Conservation (phyloP, 176 grass and related monocot genomes). For the Triticum monococcum region DNA sequence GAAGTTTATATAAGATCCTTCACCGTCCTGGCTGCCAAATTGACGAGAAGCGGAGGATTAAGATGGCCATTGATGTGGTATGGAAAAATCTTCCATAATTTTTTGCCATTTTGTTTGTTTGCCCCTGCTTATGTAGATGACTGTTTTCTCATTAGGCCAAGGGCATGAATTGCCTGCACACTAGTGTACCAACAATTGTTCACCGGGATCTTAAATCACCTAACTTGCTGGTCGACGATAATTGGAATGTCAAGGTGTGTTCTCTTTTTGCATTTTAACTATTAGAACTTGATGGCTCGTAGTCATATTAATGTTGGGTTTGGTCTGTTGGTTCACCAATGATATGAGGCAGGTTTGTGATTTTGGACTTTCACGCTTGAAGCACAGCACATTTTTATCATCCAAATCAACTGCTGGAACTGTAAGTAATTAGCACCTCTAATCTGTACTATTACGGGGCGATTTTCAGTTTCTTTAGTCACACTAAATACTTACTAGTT, state of each 20-base stretch:
- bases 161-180: slow-evolving; percentile 99
- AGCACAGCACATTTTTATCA: slow-evolving; percentile 97
- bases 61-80: slow-evolving; percentile 99
- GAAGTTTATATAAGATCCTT: slow-evolving; percentile 98
- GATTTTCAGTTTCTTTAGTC: neutral
- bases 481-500: neutral
- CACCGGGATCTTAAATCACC: slow-evolving; percentile 99
- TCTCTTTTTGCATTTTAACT: slow-evolving; percentile 24
- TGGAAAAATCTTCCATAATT: slow-evolving; percentile 30
- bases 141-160: slow-evolving; percentile 64
- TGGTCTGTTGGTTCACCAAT: slow-evolving; percentile 21
- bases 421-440: slow-evolving; percentile 53
- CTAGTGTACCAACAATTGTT: slow-evolving; percentile 89
- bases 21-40: slow-evolving; percentile 95
- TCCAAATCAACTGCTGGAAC: slow-evolving; percentile 99
- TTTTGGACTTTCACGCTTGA: slow-evolving; percentile 98
- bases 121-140: slow-evolving; percentile 14
- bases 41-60: slow-evolving; percentile 95
- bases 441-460: slow-evolving; percentile 4
- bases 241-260: slow-evolving; percentile 97
- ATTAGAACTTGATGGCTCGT: neutral
- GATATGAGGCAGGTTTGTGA: slow-evolving; percentile 79
- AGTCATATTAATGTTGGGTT: slow-evolving; percentile 1
- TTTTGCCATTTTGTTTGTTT: slow-evolving; percentile 36
- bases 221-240: slow-evolving; percentile 97